Percentiles rank a stretch among this genome's conserved stretches.
These are phyloP conservation scores for Fraxinus baroniana DNA, from an alignment of 305 asterid genomes.

Conservation along the genomic window DNA sequence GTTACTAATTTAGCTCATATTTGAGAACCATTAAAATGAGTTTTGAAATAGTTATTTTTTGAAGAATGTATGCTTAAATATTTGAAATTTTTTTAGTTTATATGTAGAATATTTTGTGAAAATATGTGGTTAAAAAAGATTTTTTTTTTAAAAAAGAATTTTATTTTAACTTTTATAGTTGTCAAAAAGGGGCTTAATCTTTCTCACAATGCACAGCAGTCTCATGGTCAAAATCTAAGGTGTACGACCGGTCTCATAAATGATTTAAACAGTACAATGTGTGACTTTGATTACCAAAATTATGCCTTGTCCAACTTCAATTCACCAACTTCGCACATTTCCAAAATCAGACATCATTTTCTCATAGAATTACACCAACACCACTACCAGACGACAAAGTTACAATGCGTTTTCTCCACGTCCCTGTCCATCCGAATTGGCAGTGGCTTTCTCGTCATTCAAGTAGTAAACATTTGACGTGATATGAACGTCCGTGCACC, in stretches of 20 bases:
- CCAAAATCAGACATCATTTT: slow-evolving; percentile 1
- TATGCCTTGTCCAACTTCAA: slow-evolving; percentile 4
- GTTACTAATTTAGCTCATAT: no score
- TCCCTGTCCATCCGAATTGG: slow-evolving; percentile 12
- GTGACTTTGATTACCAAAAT: slow-evolving; percentile 4
- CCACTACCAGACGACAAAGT: slow-evolving; percentile 24
- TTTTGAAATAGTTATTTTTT: no score
- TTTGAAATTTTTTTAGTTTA: no score
- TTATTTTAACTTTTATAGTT: no score
- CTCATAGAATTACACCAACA: slow-evolving; percentile 17
- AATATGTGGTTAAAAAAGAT: no score
- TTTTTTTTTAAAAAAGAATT: no score
- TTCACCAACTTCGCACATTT: neutral
- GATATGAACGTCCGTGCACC: neutral
- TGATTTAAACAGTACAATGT: neutral
- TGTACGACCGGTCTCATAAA: neutral
- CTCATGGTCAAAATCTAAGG: neutral
- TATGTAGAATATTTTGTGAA: no score
- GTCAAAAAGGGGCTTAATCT: neutral
- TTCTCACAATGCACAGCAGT: neutral
- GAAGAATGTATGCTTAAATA: no score
- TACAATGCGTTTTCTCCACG: neutral
- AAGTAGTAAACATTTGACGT: neutral
- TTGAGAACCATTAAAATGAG: no score
- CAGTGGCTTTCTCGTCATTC: slow-evolving; percentile 21